phyloP scores from a whole-genome alignment of 441 rosid genomes.

The Populus hybrid region DNA sequence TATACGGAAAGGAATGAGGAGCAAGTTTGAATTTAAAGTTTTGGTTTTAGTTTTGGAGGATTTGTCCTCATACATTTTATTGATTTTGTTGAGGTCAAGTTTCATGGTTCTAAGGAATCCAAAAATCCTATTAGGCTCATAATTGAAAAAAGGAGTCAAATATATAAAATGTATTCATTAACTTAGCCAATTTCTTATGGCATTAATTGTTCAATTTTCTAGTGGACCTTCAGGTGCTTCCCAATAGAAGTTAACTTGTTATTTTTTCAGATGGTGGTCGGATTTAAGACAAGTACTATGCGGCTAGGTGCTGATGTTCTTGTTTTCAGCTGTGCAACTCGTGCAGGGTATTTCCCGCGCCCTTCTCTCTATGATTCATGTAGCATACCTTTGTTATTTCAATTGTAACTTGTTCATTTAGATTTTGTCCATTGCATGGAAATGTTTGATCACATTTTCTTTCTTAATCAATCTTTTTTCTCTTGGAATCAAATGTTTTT shows the following conservation, averaged over 20 bases:
- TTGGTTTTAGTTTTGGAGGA: not conserved
- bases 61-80: not conserved
- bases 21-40: not conserved
- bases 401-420: no score
- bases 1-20: not conserved
- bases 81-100: not conserved
- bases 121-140: not conserved
- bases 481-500: no score
- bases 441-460: no score
- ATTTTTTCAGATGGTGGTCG: constrained; percentile 84
- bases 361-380: no score
- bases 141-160: not conserved
- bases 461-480: no score
- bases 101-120: not conserved
- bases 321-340: no score
- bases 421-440: no score
- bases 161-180: not conserved
- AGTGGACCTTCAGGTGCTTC: not conserved
- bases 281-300: constrained; percentile 99
- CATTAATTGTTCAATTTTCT: not conserved
- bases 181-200: not conserved
- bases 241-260: no score
- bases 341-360: no score
- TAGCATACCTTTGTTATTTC: no score
- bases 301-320: no score